Conservation (phyloP, 129 eudicot species). For the Tagetes patula region DNA sequence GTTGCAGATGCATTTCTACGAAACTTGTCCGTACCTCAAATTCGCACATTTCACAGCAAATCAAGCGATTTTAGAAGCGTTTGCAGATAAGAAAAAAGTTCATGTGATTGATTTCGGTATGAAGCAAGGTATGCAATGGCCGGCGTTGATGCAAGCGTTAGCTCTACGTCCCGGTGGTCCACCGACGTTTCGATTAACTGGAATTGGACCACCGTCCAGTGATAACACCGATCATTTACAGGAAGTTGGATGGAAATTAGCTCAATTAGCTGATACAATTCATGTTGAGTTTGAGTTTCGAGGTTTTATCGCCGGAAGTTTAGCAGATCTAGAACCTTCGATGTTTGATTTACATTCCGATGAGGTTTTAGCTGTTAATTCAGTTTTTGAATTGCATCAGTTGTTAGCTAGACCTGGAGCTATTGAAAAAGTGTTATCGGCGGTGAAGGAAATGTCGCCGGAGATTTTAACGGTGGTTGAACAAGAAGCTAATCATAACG, state of each 20-base stretch:
- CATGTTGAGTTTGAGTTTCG: constrained; percentile 62
- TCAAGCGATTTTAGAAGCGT: constrained; percentile 83
- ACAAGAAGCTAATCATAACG: constrained; percentile 76
- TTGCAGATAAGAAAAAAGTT: constrained; percentile 51
- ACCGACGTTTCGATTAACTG: constrained; percentile 70
- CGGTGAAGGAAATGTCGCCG: constrained; percentile 56
- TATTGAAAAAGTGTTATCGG: constrained; percentile 57
- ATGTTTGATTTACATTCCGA: constrained; percentile 55
- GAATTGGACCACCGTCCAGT: constrained; percentile 66
- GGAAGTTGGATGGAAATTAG: constrained; percentile 77
- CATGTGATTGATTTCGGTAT: constrained; percentile 86
- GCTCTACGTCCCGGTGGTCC: constrained; percentile 79
- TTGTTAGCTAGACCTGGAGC: constrained; percentile 57
- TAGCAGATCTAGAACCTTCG: constrained; percentile 64
- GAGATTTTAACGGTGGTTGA: constrained; percentile 70
- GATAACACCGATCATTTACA: constrained; percentile 64
- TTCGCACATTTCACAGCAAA: constrained; percentile 94
- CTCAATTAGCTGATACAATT: constrained; percentile 70
- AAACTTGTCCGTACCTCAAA: constrained; percentile 75
- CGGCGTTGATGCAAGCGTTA: constrained; percentile 78
- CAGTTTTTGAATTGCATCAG: constrained; percentile 71
- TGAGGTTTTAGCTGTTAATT: constrained; percentile 73
- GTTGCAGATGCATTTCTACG: constrained; percentile 77
- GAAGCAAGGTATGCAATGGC: constrained; percentile 96
- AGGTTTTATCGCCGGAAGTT: constrained; percentile 60